A percentile compares a stretch with the other conserved stretches of the same genome.
Evolutionary conservation across 2,329 filamentous ascomycete genomes (phyloP).

Genomic region (Knufia fluminis): DNA sequence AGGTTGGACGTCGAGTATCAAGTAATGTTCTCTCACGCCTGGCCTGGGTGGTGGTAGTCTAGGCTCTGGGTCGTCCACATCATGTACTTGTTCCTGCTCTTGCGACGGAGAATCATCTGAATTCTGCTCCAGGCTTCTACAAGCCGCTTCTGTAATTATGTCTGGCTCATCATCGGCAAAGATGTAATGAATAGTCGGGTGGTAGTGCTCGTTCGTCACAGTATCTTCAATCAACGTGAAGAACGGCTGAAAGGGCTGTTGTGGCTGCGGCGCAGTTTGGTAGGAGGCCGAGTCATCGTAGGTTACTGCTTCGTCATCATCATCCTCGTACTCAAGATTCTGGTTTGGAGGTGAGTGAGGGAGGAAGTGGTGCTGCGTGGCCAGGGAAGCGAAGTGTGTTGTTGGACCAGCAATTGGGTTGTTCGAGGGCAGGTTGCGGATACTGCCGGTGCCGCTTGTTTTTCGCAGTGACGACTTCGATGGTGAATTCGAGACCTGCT

Average conservation of each 20-base stretch:
- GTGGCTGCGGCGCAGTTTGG: slow-evolving; percentile 27
- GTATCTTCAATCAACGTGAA: slow-evolving; percentile 77
- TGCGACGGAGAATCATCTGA: slow-evolving; percentile 6
- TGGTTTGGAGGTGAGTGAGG: slow-evolving; percentile 10
- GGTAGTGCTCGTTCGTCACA: slow-evolving; percentile 63
- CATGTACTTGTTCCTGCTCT: slow-evolving; percentile 11
- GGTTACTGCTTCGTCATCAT: slow-evolving; percentile 11
- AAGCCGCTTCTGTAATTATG: slow-evolving; percentile 57
- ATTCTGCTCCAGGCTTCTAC: slow-evolving; percentile 42
- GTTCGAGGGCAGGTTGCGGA: slow-evolving; percentile 6
- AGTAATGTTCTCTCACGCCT: slow-evolving; percentile 45
- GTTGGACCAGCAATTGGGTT: background rate
- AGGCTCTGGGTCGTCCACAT: slow-evolving; percentile 18
- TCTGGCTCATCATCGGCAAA: slow-evolving; percentile 87
- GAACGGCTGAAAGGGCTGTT: slow-evolving; percentile 61
- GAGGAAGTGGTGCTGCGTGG: slow-evolving; percentile 8
- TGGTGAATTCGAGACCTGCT: slow-evolving; percentile 19
- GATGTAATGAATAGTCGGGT: slow-evolving; percentile 83
- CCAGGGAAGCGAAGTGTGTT: slow-evolving; percentile 6
- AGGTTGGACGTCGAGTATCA: slow-evolving; percentile 47
- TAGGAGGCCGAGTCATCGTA: slow-evolving; percentile 17
- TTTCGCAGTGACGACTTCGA: slow-evolving; percentile 21
- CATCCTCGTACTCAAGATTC: slow-evolving; percentile 14
- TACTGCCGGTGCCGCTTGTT: slow-evolving; percentile 8
- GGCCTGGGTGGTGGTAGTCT: slow-evolving; percentile 39